A percentile compares a stretch with the other conserved stretches of the same genome.
Evolutionary conservation across 2,329 filamentous ascomycete species (phyloP).

Genomic region (Triangularia verruculosa): DNA sequence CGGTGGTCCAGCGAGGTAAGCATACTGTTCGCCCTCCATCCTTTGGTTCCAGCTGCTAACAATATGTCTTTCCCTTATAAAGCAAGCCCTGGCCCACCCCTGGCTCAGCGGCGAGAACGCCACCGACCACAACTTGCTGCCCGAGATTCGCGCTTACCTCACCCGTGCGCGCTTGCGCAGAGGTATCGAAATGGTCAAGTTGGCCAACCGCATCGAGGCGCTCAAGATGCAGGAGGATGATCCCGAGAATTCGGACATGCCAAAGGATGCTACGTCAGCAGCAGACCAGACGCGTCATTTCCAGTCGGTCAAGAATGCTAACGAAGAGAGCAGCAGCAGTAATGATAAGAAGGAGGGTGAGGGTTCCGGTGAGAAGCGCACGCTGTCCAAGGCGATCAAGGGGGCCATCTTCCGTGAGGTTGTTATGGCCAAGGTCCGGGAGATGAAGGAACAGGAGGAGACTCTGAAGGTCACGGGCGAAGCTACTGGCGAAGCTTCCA

Average conservation of each 20-base stretch:
- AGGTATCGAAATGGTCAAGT: conserved; percentile 93
- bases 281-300: conserved; percentile 40
- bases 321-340: conserved; percentile 14
- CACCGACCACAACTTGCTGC: conserved; percentile 93
- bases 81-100: conserved; percentile 75
- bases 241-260: conserved; percentile 69
- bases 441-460: conserved; percentile 85
- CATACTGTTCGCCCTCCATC: background rate
- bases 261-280: conserved; percentile 58
- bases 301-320: conserved; percentile 26
- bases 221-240: conserved; percentile 93
- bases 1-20: conserved; percentile 73
- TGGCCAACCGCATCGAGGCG: conserved; percentile 90
- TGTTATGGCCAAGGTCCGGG: conserved; percentile 86
- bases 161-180: conserved; percentile 86
- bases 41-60: conserved; percentile 19
- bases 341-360: conserved; percentile 36
- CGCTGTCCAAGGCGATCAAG: conserved; percentile 50
- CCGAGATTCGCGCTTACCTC: conserved; percentile 93
- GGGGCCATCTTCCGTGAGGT: conserved; percentile 89
- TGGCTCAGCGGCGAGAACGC: conserved; percentile 93
- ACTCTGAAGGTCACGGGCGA: conserved; percentile 64
- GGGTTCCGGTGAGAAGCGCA: conserved; percentile 36
- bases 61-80: conserved; percentile 5
- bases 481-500: conserved; percentile 46